Base-by-base conservation (phyloP, 306 rosid genomes). In the Trifolium subterraneum region DNA sequence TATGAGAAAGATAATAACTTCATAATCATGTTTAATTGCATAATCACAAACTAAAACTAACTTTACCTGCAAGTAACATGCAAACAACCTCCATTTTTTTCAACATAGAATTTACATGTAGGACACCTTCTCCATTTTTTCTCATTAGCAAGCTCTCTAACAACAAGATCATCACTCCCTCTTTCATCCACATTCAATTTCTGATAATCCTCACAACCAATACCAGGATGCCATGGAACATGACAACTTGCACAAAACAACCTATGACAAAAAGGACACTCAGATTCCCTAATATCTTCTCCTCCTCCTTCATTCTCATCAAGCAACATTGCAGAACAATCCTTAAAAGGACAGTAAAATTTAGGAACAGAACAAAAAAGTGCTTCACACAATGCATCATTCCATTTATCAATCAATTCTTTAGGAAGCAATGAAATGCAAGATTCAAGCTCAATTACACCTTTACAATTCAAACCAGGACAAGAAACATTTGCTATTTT, bases 171-270 rank as follows among this genome's bases (percentile, higher is more conserved):
- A 1, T 81, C 83, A 39, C 62, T 78, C 4, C 55, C 87, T 54
- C 61, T 75, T 74, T 86, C 92, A 35, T 70, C 64, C 70, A 74
- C 75, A 25, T 70, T 33, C 64, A 87, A 10, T 8, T 5, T 59
- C 84, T 78, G 81, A 25, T 72, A 81, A 59, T 77, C 91, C 35
- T 55, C 81, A 66, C 92, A 91, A 3, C 8, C 60, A 2, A 84
- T 33, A 23, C 79, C 85, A 6, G 64, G 7, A 45, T 91, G 97
- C 97, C 95, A 91, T 1, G 91, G 78, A 18, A 84, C 97, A 50
- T 16, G 4, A 23, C 95, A 91, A 38, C 44, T 74, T 1, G 88
- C 88, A 45, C 97, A 91, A 66, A 91, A 87, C 60, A 87, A 11
- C 22, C 90, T 79, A 33, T 84, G 82, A 52, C 97, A 91, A 59